Base-by-base conservation (phyloP, 495 filamentous ascomycete genomes). In the Mytilinidion resinicola region DNA sequence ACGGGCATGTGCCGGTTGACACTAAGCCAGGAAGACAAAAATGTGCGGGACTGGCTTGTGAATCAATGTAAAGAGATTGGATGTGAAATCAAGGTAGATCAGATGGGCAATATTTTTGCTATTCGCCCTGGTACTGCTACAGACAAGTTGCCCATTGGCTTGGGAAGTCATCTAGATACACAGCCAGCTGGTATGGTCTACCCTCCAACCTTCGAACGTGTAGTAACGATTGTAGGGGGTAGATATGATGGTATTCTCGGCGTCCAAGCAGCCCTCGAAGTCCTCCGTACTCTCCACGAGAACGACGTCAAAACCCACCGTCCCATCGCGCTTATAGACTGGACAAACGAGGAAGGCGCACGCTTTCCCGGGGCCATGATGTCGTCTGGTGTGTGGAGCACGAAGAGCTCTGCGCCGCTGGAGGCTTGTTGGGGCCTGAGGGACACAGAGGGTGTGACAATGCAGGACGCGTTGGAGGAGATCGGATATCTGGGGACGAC, bases 141-240 rank as follows among this genome's bases (percentile, higher is more conserved):
- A 36, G 48, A 53, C 51, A 65, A 41, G 43, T 55, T 50, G 41
- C 59, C 68, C 64, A 79, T 73, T 47, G 77, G 67, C 1, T 73
- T 77, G 70, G 77, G 77, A 17, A 76, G 73, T 20, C 76, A 80
- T 56, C 58, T 78, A 3, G 77, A 80, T 52, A 77, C 66, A 1
- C 66, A 69, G 54, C 66, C 66, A 21, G 52, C 61, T 15, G 63
- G 63, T 65, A 59, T 3, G 56, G 14, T 5, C 39, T 17, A 12
- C 12, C 20, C 4, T 12, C 11, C 11, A 1, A 20, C 3, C 11
- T 5, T 30, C 9, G 14, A 3, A 2, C 9, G 44, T 14, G 34
- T 35, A 30, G 21, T 15, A 15, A 33, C 15, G 19, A 20, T 33
- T 38, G 5, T 41, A 68, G 66, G 66, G 25, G 66, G 66, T 4